phyloP scores from a whole-genome alignment of 164 flowering plant species.

The Santalum album region DNA sequence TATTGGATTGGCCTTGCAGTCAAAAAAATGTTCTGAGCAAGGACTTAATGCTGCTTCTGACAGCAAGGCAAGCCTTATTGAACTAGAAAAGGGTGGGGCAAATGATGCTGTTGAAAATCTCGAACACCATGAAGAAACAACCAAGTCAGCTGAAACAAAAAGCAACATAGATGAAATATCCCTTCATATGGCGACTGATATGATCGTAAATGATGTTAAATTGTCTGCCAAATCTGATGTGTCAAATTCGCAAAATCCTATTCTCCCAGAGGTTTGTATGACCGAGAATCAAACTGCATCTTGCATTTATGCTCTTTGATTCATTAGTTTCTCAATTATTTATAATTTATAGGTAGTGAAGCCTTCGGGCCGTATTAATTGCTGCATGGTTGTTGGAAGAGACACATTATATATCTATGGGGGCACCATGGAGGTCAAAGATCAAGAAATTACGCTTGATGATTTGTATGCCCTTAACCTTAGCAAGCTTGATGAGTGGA shows the following conservation, averaged over 20 bases:
- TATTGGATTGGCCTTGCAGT: slow-evolving; percentile 31
- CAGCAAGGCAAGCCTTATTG: slow-evolving; percentile 18
- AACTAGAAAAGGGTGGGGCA: slow-evolving; percentile 16
- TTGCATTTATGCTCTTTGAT: slow-evolving; percentile 1
- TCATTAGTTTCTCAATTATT: slow-evolving; percentile 2
- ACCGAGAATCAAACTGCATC: not conserved
- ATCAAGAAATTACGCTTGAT: slow-evolving; percentile 85
- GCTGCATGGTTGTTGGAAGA: slow-evolving; percentile 73
- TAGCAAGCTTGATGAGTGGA: slow-evolving; percentile 98
- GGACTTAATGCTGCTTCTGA: slow-evolving; percentile 20
- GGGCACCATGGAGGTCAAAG: slow-evolving; percentile 94
- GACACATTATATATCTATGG: slow-evolving; percentile 87
- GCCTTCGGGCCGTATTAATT: slow-evolving; percentile 95
- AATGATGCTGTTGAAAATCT: slow-evolving; percentile 22
- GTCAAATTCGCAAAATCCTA: slow-evolving; percentile 29
- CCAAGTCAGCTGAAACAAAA: slow-evolving; percentile 28
- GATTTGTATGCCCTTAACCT: slow-evolving; percentile 86
- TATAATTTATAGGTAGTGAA: slow-evolving; percentile 50
- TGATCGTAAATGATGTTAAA: slow-evolving; percentile 24
- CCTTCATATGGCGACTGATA: slow-evolving; percentile 21
- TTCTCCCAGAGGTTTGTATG: slow-evolving; percentile 52
- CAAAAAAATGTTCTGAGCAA: slow-evolving; percentile 39
- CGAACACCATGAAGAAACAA: slow-evolving; percentile 31
- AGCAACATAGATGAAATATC: slow-evolving; percentile 34
- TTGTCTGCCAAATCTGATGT: slow-evolving; percentile 20